Percentiles rank a stretch among this genome's conserved stretches.
These are phyloP conservation scores for Kwoniella europaea DNA, from an alignment of 768 basidiomycete genomes.

Conservation along the genomic window DNA sequence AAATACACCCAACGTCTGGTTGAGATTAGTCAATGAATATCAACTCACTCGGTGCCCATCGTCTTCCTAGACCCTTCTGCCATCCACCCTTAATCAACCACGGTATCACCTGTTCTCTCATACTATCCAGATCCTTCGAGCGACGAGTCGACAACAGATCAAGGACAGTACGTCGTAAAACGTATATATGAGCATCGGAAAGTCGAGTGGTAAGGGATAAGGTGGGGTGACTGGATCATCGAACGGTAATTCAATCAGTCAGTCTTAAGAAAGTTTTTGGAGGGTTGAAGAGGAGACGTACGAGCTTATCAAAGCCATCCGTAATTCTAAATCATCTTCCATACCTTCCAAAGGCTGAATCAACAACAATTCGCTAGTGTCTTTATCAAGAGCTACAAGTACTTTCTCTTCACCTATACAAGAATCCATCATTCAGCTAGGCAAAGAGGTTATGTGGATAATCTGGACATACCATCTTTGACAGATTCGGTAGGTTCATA, in stretches of 20 bases:
- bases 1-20: no score
- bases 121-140: constrained; percentile 75
- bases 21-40: background rate
- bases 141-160: constrained; percentile 67
- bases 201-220: constrained; percentile 70
- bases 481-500: constrained; percentile 56
- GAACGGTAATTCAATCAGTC: constrained; percentile 18
- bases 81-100: constrained; percentile 90
- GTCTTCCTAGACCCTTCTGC: constrained; percentile 51
- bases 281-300: constrained; percentile 54
- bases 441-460: no score
- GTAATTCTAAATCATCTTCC: constrained; percentile 72
- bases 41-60: constrained; percentile 56
- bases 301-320: constrained; percentile 76
- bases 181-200: constrained; percentile 88
- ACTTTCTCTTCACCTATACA: constrained; percentile 49
- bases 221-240: constrained; percentile 68
- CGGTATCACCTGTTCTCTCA: constrained; percentile 87
- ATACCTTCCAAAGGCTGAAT: constrained; percentile 68
- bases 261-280: background rate
- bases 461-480: constrained; percentile 45
- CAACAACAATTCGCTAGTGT: constrained; percentile 67
- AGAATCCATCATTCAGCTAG: background rate
- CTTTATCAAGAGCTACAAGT: constrained; percentile 58
- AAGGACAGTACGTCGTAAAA: constrained; percentile 76